phyloP scores from a whole-genome alignment of 2,329 filamentous ascomycete species.

The Thyridium curvatum region DNA sequence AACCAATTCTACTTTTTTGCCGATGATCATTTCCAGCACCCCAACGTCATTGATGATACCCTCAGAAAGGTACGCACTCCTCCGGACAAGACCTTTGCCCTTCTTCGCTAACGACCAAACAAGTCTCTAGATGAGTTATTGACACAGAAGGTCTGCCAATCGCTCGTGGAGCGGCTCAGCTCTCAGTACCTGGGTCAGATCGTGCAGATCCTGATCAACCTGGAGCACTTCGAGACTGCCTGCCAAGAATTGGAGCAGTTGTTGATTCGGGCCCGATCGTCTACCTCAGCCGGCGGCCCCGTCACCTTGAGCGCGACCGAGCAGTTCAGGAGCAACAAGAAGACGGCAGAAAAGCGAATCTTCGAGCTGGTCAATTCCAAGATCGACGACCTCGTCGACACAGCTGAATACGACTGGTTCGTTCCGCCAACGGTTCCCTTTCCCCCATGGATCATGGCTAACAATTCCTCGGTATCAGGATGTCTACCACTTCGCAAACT shows the following conservation, averaged over 20 bases:
- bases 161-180: constrained; percentile 77
- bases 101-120: background rate
- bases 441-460: constrained; percentile 1
- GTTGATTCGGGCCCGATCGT: constrained; percentile 77
- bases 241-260: constrained; percentile 85
- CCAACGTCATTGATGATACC: constrained; percentile 84
- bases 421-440: constrained; percentile 13
- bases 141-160: constrained; percentile 84
- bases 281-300: constrained; percentile 72
- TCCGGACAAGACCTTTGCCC: background rate
- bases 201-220: constrained; percentile 94
- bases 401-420: constrained; percentile 92
- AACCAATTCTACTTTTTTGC: constrained; percentile 99
- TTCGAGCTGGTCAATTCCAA: constrained; percentile 98
- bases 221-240: constrained; percentile 93
- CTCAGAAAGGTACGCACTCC: constrained; percentile 58
- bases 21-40: constrained; percentile 90
- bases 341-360: constrained; percentile 93
- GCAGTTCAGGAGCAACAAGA: constrained; percentile 83
- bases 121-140: constrained; percentile 92
- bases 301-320: constrained; percentile 78
- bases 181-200: constrained; percentile 97
- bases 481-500: constrained; percentile 48
- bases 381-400: constrained; percentile 95
- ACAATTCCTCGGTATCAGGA: constrained; percentile 27